Evolutionary conservation across 768 basidiomycete genomes (phyloP).

Genomic region (Tricholoma flavovirens): DNA sequence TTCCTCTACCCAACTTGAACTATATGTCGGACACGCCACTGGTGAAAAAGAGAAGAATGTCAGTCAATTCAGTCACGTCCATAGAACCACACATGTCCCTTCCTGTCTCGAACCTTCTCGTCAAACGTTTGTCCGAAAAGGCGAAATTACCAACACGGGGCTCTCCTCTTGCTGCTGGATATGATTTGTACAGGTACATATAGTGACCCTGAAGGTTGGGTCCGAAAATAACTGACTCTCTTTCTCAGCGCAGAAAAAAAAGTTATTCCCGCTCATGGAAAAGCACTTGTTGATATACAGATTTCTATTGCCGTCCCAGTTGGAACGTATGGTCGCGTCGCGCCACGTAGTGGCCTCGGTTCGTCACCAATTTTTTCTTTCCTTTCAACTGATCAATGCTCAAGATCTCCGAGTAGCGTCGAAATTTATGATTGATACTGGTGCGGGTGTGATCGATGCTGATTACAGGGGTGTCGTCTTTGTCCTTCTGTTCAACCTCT

Average conservation of each 20-base stretch:
- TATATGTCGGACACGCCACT: constrained; percentile 30
- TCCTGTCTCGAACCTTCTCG: constrained; percentile 51
- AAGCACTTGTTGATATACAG: constrained; percentile 87
- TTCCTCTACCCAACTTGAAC: too few species aligned
- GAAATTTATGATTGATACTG: constrained; percentile 97
- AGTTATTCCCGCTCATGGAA: constrained; percentile 80
- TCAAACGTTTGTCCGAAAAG: constrained; percentile 80
- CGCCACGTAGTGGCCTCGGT: constrained; percentile 95
- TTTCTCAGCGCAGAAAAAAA: constrained; percentile 75
- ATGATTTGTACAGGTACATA: constrained; percentile 87
- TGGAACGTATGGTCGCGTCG: constrained; percentile 95
- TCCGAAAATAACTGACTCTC: constrained; percentile 2
- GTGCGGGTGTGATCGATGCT: constrained; percentile 94
- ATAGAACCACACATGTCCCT: constrained; percentile 23
- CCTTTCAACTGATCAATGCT: not conserved
- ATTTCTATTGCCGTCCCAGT: constrained; percentile 89
- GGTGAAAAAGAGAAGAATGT: constrained; percentile 59
- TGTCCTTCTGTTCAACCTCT: constrained; percentile 89
- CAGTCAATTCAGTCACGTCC: constrained; percentile 10
- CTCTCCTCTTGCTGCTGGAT: constrained; percentile 82
- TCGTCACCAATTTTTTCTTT: constrained; percentile 24
- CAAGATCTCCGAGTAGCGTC: constrained; percentile 50
- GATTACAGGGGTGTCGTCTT: constrained; percentile 92
- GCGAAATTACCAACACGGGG: constrained; percentile 86
- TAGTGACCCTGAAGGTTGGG: not conserved